A percentile compares a stretch with the other conserved stretches of the same genome.
These are phyloP conservation scores for Diaporthe sp. DNA, from an alignment of 2,329 filamentous ascomycete species.

Conservation along the genomic window DNA sequence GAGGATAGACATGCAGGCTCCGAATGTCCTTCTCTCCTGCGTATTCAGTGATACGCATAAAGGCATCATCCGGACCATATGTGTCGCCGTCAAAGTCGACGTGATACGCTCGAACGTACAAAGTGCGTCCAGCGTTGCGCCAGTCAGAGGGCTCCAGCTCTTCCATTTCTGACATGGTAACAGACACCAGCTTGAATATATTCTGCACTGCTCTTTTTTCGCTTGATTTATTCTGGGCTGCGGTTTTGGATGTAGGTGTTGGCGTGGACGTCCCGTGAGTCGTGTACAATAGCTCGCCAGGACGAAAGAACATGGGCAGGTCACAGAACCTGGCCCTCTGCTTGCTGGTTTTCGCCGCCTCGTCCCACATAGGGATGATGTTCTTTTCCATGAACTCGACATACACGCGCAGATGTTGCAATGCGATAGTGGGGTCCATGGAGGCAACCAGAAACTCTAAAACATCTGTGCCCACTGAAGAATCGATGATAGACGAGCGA, in stretches of 20 bases:
- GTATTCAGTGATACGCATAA: background rate
- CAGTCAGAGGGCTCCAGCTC: background rate
- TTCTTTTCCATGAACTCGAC: conserved; percentile 28
- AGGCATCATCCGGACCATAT: background rate
- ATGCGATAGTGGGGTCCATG: background rate
- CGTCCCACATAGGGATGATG: conserved; percentile 28
- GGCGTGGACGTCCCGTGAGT: background rate
- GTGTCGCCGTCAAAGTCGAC: conserved; percentile 24
- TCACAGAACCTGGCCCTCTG: conserved; percentile 26
- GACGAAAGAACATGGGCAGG: conserved; percentile 33
- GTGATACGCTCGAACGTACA: background rate
- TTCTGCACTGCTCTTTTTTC: background rate
- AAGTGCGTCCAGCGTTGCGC: too few species aligned
- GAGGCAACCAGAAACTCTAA: background rate
- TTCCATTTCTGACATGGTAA: background rate
- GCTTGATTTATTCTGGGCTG: background rate
- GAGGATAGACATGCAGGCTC: background rate
- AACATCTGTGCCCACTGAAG: background rate
- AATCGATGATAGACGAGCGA: background rate
- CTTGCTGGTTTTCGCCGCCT: conserved; percentile 17
- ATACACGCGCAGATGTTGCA: conserved; percentile 24
- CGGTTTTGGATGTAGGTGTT: background rate
- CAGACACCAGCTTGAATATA: background rate
- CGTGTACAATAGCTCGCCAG: conserved; percentile 13
- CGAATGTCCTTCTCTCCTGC: conserved; percentile 23